These are phyloP conservation scores for Glycine latifolia DNA, from an alignment of 306 rosid genomes.

Conservation along the genomic window DNA sequence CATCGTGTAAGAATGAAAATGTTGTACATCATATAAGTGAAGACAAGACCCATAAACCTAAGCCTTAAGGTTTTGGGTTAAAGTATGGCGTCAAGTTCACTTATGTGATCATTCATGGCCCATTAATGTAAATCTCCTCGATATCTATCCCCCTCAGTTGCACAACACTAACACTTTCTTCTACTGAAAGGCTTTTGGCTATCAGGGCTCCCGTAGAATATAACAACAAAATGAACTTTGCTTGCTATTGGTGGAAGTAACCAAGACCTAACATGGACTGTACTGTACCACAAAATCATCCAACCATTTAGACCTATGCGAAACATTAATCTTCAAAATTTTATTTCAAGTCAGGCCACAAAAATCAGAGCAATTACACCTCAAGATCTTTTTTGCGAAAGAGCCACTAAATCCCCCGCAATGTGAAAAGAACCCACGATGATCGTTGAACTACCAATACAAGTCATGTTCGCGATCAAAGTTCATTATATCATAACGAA, in stretches of 20 bases:
- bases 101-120: too few relatives aligned
- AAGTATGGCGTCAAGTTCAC: too few relatives aligned
- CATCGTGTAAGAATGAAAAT: too few relatives aligned
- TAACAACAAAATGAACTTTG: not conserved
- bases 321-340: not conserved
- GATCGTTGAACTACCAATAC: not conserved
- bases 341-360: not conserved
- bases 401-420: conserved; percentile 15
- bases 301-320: not conserved
- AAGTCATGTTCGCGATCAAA: conserved; percentile 3
- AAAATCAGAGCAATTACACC: not conserved
- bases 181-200: not conserved
- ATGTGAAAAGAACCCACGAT: not conserved
- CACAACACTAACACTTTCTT: too few relatives aligned
- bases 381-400: not conserved
- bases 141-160: too few relatives aligned
- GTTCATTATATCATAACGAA: not conserved
- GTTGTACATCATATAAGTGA: too few relatives aligned
- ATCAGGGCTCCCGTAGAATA: not conserved
- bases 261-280: not conserved
- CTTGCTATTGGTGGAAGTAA: not conserved
- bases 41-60: too few relatives aligned
- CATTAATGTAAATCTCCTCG: too few relatives aligned
- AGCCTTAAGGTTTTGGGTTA: too few relatives aligned
- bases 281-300: not conserved